phyloP scores from a whole-genome alignment of 2,329 filamentous ascomycete species.

The Apiospora arundinis region DNA sequence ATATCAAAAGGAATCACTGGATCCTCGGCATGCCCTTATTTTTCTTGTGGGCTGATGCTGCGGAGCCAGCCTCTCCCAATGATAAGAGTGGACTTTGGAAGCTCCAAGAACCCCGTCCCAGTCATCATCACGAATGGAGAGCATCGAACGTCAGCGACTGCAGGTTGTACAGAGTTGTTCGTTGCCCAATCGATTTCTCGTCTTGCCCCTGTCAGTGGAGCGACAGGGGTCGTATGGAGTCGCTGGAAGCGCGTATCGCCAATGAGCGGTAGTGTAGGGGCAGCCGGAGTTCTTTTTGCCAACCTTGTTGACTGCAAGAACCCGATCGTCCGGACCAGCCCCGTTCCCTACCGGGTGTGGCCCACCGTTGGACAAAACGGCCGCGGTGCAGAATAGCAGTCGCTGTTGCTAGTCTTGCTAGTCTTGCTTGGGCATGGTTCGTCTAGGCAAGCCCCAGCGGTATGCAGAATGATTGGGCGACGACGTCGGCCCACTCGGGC shows the following conservation, averaged over 20 bases:
- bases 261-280: neutral
- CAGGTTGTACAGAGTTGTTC: neutral
- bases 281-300: neutral
- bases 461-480: constrained; percentile 6
- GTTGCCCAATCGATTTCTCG: neutral
- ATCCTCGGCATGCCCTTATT: neutral
- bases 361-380: constrained; percentile 18
- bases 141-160: constrained; percentile 16
- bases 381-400: constrained; percentile 14
- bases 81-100: neutral
- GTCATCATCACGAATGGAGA: constrained; percentile 10
- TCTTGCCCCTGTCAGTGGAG: neutral
- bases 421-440: constrained; percentile 1
- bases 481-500: constrained; percentile 5
- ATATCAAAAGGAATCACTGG: constrained; percentile 1
- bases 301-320: constrained; percentile 18
- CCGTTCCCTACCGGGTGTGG: constrained; percentile 3
- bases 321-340: constrained; percentile 16
- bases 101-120: neutral
- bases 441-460: constrained; percentile 2
- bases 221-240: constrained; percentile 13
- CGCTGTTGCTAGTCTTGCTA: neutral
- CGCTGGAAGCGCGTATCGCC: constrained; percentile 7
- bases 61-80: constrained; percentile 12
- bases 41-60: constrained; percentile 14